Base-by-base conservation (phyloP, 2,329 filamentous ascomycete species). In the Coleophoma cylindrospora region DNA sequence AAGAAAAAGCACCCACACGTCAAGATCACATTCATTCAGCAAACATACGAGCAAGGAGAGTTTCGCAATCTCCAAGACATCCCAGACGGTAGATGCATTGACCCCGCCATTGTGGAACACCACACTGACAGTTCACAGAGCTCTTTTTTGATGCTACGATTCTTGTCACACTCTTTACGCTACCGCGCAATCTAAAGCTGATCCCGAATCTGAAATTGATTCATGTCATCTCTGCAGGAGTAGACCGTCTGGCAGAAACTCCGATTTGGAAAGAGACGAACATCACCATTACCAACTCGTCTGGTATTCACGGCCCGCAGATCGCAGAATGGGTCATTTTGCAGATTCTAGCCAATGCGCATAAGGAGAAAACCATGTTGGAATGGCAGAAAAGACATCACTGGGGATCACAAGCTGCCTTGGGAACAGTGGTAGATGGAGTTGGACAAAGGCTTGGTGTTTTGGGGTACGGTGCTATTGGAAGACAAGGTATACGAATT, bases 241-340 rank as follows among this genome's bases (percentile, higher is more conserved):
- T 61, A n/a, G 64, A 70, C 45, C 61, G 57, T 17, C 33, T 67
- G 4, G 19, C 48, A 3, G 27, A 61, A 0, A 57, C 57, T 1
- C 60, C 58, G 1, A 53, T 70, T 1, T 70, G 60, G 52, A 67
- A 57, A 40, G 60, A 66, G 5, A 62, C 66, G 3, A 51, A 61
- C n/a, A 62, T 70, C n/a, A 50, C 60, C 0, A 56, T 70, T 19
- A 64, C 65, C 0, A 69, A 64, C 12, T 63, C 64, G 8, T 66
- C 60, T 5, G 67, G 68, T 7, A 59, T 70, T 13, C 66, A 69
- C 47, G 65, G 66, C 1, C 83, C 83, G 0, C 80, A 83, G 50
- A 86, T 86, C 45, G 73, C 81, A 0, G 83, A 86, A 68, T 87
- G 83, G 82, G 77, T 82, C 12, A 65, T 85, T 27, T 72, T 85